Evolutionary conservation across 345 rosid genomes (phyloP).

Genomic region (Gossypium stocksii): DNA sequence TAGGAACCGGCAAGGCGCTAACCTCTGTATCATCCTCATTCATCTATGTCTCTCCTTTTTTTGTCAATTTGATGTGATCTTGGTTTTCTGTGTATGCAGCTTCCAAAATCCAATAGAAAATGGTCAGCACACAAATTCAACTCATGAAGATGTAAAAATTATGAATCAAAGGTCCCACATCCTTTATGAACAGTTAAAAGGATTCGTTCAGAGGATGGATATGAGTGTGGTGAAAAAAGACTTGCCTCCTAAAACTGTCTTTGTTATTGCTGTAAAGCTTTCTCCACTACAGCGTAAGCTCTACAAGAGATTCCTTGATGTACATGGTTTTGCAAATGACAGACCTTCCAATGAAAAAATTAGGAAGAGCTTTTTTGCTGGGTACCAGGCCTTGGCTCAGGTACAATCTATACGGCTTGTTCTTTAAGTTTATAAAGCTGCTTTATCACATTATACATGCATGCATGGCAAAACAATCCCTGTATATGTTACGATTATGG

Average conservation of each 20-base stretch:
- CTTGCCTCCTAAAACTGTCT: constrained; percentile 97
- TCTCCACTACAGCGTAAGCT: constrained; percentile 85
- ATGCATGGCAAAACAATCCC: not conserved
- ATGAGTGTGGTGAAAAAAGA: constrained; percentile 96
- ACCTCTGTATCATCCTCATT: constrained; percentile 18
- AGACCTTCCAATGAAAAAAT: constrained; percentile 57
- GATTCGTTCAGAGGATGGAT: constrained; percentile 99
- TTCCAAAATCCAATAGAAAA: constrained; percentile 98
- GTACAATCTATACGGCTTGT: constrained; percentile 33
- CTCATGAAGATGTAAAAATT: constrained; percentile 87
- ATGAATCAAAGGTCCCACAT: constrained; percentile 99
- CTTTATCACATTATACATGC: constrained; percentile 1
- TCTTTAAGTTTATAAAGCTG: constrained; percentile 8
- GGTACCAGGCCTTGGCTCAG: constrained; percentile 99
- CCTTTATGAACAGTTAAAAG: constrained; percentile 92
- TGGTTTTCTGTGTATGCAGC: constrained; percentile 44
- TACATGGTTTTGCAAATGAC: constrained; percentile 72
- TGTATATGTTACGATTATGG: not conserved
- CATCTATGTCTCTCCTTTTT: constrained; percentile 15
- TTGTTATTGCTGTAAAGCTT: constrained; percentile 91
- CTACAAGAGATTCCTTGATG: constrained; percentile 90
- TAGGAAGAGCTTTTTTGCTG: constrained; percentile 91
- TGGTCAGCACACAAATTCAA: constrained; percentile 98
- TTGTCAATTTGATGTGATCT: constrained; percentile 13
- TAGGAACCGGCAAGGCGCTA: constrained; percentile 78